Evolutionary conservation across 306 rosid species (phyloP).

Genomic region (Betula pendula): DNA sequence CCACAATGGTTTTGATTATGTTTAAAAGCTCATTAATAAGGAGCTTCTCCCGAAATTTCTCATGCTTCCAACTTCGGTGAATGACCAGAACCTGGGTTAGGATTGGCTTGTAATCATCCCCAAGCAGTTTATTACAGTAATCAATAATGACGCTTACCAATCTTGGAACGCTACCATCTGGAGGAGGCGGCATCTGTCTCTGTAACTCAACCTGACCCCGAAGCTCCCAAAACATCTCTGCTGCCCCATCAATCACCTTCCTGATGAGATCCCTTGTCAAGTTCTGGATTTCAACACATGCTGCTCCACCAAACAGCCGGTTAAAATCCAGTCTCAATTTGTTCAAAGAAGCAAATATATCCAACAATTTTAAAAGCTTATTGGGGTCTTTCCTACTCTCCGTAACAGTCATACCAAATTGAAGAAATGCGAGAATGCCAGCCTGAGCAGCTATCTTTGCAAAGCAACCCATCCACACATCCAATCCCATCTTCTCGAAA

Average conservation of each 20-base stretch:
- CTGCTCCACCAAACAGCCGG: conserved; percentile 88
- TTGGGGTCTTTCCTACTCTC: conserved; percentile 96
- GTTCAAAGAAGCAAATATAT: conserved; percentile 90
- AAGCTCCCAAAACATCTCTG: conserved; percentile 97
- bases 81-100: conserved; percentile 86
- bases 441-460: conserved; percentile 95
- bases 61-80: conserved; percentile 91
- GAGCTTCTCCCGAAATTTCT: conserved; percentile 82
- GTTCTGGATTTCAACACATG: conserved; percentile 87
- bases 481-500: conserved; percentile 85
- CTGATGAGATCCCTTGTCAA: conserved; percentile 95
- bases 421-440: conserved; percentile 93
- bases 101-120: conserved; percentile 86
- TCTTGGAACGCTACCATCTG: conserved; percentile 76
- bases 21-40: conserved; percentile 63
- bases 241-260: conserved; percentile 86
- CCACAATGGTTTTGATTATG: conserved; percentile 74
- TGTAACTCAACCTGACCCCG: conserved; percentile 81
- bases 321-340: conserved; percentile 89
- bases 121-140: conserved; percentile 85
- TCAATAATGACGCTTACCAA: conserved; percentile 81
- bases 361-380: conserved; percentile 87
- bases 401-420: conserved; percentile 90
- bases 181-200: conserved; percentile 81
- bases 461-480: conserved; percentile 94